phyloP scores from a whole-genome alignment of 1,139 yeast species.

The Meyerozyma guilliermondii region DNA sequence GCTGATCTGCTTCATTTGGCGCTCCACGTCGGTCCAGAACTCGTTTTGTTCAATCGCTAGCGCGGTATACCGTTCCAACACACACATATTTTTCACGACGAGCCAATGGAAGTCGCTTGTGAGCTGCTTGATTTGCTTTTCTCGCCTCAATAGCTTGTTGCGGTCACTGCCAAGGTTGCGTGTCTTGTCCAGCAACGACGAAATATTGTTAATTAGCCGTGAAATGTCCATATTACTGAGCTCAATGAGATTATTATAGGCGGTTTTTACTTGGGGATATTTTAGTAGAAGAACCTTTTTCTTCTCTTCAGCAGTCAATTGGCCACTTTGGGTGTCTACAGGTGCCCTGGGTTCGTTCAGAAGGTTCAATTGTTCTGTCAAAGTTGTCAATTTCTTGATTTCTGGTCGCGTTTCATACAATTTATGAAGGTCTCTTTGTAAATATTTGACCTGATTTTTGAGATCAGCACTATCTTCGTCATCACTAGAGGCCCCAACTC shows the following conservation, averaged over 20 bases:
- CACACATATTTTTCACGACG: constrained; percentile 24
- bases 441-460: neutral
- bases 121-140: constrained; percentile 12
- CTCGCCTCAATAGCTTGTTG: constrained; percentile 6
- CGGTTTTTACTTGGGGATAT: constrained; percentile 16
- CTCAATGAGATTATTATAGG: constrained; percentile 16
- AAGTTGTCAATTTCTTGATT: neutral
- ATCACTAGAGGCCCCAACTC: neutral
- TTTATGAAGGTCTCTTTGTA: neutral
- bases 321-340: neutral
- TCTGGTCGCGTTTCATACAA: neutral
- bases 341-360: neutral
- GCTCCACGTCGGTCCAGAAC: constrained; percentile 21
- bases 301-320: constrained; percentile 10
- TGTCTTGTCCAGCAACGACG: constrained; percentile 13
- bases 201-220: constrained; percentile 17
- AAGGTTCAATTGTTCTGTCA: neutral
- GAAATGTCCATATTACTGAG: constrained; percentile 19
- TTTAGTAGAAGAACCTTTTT: constrained; percentile 18
- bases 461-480: neutral
- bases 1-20: constrained; percentile 1
- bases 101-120: constrained; percentile 17
- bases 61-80: constrained; percentile 23
- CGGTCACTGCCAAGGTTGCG: constrained; percentile 14
- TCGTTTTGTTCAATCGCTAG: constrained; percentile 19